A percentile compares a stretch with the other conserved stretches of the same genome.
These are phyloP conservation scores for Penicillium canescens DNA, from an alignment of 495 filamentous ascomycete species.

Conservation along the genomic window DNA sequence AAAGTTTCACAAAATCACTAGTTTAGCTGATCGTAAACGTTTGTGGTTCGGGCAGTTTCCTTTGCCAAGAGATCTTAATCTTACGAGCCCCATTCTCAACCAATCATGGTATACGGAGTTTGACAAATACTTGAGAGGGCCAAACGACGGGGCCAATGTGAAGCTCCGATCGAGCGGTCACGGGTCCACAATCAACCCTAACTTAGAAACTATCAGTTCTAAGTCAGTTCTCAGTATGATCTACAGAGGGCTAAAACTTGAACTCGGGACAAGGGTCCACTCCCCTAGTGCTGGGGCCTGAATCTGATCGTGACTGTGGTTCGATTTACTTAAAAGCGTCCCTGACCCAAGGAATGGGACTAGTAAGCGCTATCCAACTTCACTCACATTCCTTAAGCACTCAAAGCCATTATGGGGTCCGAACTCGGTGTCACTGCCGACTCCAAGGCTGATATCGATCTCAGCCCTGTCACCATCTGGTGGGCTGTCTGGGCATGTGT, in stretches of 20 bases:
- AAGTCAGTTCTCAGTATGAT: no score
- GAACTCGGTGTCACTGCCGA: conserved; percentile 34
- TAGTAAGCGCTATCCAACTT: conserved; percentile 28
- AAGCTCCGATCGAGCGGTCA: background rate
- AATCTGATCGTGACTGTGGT: no score
- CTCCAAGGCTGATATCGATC: conserved; percentile 24
- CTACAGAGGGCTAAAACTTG: no score
- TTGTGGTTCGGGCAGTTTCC: background rate
- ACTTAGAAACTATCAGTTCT: no score
- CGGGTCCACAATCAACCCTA: background rate
- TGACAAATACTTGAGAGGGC: conserved; percentile 2
- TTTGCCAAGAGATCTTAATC: conserved; percentile 10
- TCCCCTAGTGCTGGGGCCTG: no score
- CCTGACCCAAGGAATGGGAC: background rate
- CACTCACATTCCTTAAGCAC: conserved; percentile 29
- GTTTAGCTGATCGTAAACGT: background rate
- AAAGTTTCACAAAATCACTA: conserved; percentile 4
- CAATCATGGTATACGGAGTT: background rate
- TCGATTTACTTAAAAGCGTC: background rate
- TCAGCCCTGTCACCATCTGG: conserved; percentile 33
- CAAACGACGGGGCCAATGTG: background rate
- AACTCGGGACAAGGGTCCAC: no score
- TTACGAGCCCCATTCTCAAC: background rate
- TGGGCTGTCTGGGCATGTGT: conserved; percentile 36
- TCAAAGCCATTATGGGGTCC: conserved; percentile 31